These are phyloP conservation scores for Pyrenochaeta sp. DNA, from an alignment of 2,329 filamentous ascomycete genomes.

Conservation along the genomic window DNA sequence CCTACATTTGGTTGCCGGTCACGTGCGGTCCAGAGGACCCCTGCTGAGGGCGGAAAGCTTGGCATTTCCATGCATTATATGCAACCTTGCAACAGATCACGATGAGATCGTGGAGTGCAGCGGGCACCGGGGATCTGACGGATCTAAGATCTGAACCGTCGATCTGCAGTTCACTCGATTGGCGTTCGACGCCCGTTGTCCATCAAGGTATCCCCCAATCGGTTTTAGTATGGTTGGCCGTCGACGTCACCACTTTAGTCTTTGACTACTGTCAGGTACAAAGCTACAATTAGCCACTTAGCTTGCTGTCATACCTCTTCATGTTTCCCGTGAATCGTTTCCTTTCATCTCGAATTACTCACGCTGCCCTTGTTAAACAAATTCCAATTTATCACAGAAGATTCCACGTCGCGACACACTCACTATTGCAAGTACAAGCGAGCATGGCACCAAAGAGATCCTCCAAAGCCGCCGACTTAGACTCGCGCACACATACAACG, in stretches of 20 bases:
- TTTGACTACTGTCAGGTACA: constrained; percentile 12
- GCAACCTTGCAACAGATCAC: not conserved
- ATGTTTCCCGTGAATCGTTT: constrained; percentile 22
- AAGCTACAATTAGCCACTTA: constrained; percentile 6
- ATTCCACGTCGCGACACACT: constrained; percentile 14
- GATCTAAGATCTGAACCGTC: constrained; percentile 27
- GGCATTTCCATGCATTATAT: constrained; percentile 1
- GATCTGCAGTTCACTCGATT: constrained; percentile 19
- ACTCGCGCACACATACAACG: constrained; percentile 10
- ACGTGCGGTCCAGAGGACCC: too few relatives aligned
- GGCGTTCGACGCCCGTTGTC: constrained; percentile 21
- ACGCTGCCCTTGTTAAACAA: not conserved
- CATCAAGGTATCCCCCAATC: constrained; percentile 31
- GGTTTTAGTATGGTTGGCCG: constrained; percentile 24
- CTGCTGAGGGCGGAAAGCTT: not conserved
- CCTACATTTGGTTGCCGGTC: too few relatives aligned
- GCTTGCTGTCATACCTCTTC: not conserved
- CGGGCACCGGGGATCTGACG: constrained; percentile 25
- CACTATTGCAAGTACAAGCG: constrained; percentile 1
- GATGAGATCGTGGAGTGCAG: constrained; percentile 12
- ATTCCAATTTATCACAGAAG: not conserved
- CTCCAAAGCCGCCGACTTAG: constrained; percentile 4
- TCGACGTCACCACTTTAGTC: constrained; percentile 38
- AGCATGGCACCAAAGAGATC: constrained; percentile 12
- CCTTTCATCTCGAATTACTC: constrained; percentile 2